Evolutionary conservation across 805 yeast species (phyloP).

Genomic region (Teunomyces cretensis): DNA sequence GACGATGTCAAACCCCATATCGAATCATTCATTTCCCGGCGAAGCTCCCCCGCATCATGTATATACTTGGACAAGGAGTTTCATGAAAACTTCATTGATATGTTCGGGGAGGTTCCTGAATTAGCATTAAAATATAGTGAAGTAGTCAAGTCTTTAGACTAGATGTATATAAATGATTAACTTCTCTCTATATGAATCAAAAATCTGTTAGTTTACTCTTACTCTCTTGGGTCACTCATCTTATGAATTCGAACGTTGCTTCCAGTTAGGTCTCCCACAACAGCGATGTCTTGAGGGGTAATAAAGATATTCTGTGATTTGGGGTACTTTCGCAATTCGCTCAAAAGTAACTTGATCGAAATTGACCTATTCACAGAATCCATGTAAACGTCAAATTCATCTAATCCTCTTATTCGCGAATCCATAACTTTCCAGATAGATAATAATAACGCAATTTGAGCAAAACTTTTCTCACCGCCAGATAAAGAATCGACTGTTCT

Average conservation of each 20-base stretch:
- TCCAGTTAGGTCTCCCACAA: conserved; percentile 56
- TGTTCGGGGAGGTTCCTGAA: neutral
- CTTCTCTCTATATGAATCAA: neutral
- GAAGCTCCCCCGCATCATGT: neutral
- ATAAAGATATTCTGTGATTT: conserved; percentile 86
- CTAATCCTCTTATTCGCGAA: conserved; percentile 83
- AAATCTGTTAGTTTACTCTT: neutral
- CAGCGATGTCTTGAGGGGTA: conserved; percentile 88
- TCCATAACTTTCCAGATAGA: conserved; percentile 95
- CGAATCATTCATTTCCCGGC: conserved; percentile 1
- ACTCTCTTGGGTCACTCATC: conserved; percentile 43
- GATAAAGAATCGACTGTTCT: conserved; percentile 81
- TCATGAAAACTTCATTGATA: neutral
- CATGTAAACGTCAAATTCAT: conserved; percentile 97
- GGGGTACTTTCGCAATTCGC: conserved; percentile 60
- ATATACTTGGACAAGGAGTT: neutral
- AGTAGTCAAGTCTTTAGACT: conserved; percentile 3
- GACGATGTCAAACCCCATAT: conserved; percentile 4
- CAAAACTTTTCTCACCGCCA: conserved; percentile 95
- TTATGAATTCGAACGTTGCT: conserved; percentile 63
- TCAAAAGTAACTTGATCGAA: conserved; percentile 71
- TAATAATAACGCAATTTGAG: conserved; percentile 82
- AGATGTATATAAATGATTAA: neutral
- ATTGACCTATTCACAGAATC: conserved; percentile 85
- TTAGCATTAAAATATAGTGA: conserved; percentile 1